Evolutionary conservation across 441 rosid genomes (phyloP), one percentile per base, ranked within the genome.

Genomic region (Syzygium malaccense): DNA sequence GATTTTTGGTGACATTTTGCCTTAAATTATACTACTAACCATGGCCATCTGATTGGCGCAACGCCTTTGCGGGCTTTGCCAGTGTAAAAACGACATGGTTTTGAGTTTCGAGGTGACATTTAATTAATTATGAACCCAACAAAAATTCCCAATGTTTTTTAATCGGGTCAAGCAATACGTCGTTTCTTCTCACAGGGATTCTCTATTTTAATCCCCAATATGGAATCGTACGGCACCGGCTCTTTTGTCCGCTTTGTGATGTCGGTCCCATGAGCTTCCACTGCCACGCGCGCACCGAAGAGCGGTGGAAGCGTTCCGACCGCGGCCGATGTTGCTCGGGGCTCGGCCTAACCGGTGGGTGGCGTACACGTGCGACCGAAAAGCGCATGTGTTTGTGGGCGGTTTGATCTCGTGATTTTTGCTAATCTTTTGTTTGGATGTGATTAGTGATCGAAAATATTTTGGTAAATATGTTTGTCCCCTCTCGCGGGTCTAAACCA

Each of bases 241-340:
- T 3, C 51, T 37, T 37, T 37, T 37, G 83, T 71, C 83, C 51
- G n/a, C 83, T 37, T 71, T 0, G n/a, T 71, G 48, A 37, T 71
- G 83, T 71, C 23, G 51, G 51, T 12, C 83, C 20, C 12, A 2
- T 2, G 17, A 20, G 49, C 80, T 6, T 2, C 49, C 28, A 20
- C 28, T 1, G 3, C 49, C 49, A n/a, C n/a, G 20, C 49, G 80
- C 45, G 49, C 80, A 20, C 17, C 17, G 1, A 0, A 3, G 49
- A 20, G 49, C 49, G 9, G 10, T 71, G 28, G 28, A n/a, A n/a
- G n/a, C n/a, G n/a, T n/a, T n/a, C n/a, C n/a, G n/a, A n/a, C n/a
- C n/a, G n/a, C n/a, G n/a, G n/a, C n/a, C n/a, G n/a, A n/a, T 9
- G 33, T 3, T 10, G 33, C 5, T 14, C 0, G 68, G 5, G 14